Evolutionary conservation across 805 yeast genomes (phyloP).

Genomic region (Torulaspora quercuum): DNA sequence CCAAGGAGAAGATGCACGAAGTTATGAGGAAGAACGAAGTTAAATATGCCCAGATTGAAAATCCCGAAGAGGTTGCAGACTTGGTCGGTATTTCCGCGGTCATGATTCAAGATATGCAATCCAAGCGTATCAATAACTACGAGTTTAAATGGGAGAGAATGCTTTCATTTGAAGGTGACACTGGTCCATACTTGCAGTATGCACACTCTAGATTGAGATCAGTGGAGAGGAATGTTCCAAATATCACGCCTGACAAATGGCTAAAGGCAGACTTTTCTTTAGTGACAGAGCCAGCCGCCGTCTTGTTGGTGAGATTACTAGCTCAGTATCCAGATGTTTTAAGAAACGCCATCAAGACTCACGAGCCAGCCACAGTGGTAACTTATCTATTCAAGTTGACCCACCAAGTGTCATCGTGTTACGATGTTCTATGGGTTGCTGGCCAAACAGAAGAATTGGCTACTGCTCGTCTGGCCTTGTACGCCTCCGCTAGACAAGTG

Average conservation of each 20-base stretch:
- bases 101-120: slow-evolving; percentile 98
- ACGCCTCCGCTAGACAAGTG: slow-evolving; percentile 84
- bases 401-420: slow-evolving; percentile 93
- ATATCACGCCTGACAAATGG: slow-evolving; percentile 44
- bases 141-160: slow-evolving; percentile 97
- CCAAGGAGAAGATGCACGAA: slow-evolving; percentile 90
- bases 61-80: slow-evolving; percentile 94
- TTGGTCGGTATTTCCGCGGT: slow-evolving; percentile 95
- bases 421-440: slow-evolving; percentile 93
- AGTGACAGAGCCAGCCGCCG: slow-evolving; percentile 69
- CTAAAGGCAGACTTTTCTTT: slow-evolving; percentile 53
- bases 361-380: slow-evolving; percentile 91
- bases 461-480: slow-evolving; percentile 85
- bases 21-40: slow-evolving; percentile 90
- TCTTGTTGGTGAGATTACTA: slow-evolving; percentile 66
- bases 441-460: slow-evolving; percentile 89
- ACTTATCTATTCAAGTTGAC: slow-evolving; percentile 89
- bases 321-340: slow-evolving; percentile 90
- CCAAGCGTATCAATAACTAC: slow-evolving; percentile 94
- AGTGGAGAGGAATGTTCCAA: slow-evolving; percentile 76
- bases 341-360: slow-evolving; percentile 74
- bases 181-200: slow-evolving; percentile 97
- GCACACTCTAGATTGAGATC: slow-evolving; percentile 97
- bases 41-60: slow-evolving; percentile 87
- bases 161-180: slow-evolving; percentile 98